Percentiles rank a stretch among this genome's conserved stretches.
phyloP scores from a whole-genome alignment of 1,284 basidiomycete species.

The Papiliotrema flavescens region DNA sequence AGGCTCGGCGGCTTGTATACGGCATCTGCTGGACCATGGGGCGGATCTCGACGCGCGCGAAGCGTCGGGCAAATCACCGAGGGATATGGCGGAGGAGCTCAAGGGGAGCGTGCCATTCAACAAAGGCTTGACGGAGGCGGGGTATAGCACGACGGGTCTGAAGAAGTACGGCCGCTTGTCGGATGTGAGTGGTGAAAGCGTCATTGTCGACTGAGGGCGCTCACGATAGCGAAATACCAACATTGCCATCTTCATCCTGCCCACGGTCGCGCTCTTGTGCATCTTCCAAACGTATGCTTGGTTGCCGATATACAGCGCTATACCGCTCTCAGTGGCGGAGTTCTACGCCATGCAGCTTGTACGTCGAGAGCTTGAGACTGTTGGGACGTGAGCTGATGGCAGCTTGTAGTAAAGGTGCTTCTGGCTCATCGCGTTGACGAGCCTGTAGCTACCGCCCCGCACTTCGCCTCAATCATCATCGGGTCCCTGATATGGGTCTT shows the following conservation, averaged over 20 bases:
- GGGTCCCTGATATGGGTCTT: conserved; percentile 83
- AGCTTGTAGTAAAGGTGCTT: conserved; percentile 32
- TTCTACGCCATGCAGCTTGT: conserved; percentile 93
- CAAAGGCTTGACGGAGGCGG: conserved; percentile 79
- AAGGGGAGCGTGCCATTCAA: conserved; percentile 85
- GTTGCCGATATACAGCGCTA: conserved; percentile 83
- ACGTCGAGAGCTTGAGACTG: conserved; percentile 36
- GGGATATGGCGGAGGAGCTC: conserved; percentile 92
- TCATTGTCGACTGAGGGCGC: background rate
- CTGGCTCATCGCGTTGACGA: conserved; percentile 34
- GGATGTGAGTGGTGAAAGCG: conserved; percentile 55
- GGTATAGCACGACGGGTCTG: conserved; percentile 53
- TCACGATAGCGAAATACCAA: conserved; percentile 66
- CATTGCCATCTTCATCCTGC: conserved; percentile 74
- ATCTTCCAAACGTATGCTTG: conserved; percentile 78
- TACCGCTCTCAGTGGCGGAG: conserved; percentile 74
- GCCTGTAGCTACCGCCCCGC: conserved; percentile 57
- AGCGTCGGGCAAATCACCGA: conserved; percentile 77
- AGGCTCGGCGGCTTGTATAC: conserved; percentile 80
- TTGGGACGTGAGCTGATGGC: background rate
- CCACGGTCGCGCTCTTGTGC: conserved; percentile 71
- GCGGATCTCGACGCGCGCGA: conserved; percentile 79
- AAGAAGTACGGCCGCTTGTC: conserved; percentile 69
- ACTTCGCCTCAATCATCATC: conserved; percentile 86
- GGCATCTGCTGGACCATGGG: conserved; percentile 77